Percentiles rank a stretch among this genome's conserved stretches.
Evolutionary conservation across 257 asterid genomes (phyloP).

Genomic region (Rhazya stricta): DNA sequence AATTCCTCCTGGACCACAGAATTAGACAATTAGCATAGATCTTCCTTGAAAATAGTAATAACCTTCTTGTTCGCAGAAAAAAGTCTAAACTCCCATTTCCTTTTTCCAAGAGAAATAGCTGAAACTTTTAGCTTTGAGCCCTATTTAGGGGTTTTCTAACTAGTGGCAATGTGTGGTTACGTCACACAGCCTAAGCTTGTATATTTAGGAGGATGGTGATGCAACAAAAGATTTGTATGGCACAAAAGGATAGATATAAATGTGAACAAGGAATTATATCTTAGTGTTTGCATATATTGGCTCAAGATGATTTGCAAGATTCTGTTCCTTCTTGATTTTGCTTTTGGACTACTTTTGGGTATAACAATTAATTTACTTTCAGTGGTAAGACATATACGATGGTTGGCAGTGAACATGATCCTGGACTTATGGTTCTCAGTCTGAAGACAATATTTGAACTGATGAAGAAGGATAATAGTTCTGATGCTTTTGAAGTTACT

Average conservation of each 20-base stretch:
- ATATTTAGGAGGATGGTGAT: not conserved
- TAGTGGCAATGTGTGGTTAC: not conserved
- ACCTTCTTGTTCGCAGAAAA: not conserved
- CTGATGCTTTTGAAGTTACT: constrained; percentile 69
- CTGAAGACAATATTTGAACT: constrained; percentile 74
- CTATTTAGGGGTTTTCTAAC: not conserved
- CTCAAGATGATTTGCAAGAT: not conserved
- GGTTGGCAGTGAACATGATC: constrained; percentile 89
- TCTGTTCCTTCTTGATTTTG: not conserved
- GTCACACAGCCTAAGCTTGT: not conserved
- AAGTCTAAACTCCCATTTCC: not conserved
- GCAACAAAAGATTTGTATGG: not conserved
- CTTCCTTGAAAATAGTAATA: not conserved
- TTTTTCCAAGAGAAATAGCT: not conserved
- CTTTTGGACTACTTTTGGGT: not conserved
- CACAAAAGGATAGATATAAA: not conserved
- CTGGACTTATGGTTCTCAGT: constrained; percentile 98
- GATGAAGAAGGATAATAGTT: constrained; percentile 59
- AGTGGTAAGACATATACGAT: constrained; percentile 97
- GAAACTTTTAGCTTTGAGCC: not conserved
- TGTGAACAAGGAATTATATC: not conserved
- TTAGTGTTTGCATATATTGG: not conserved
- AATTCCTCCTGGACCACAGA: not conserved
- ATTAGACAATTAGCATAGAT: not conserved
- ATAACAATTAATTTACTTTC: constrained; percentile 19